Evolutionary conservation across 352 stramenopile genomes (phyloP).

Genomic region (Globisporangium rhizosaccharum): DNA sequence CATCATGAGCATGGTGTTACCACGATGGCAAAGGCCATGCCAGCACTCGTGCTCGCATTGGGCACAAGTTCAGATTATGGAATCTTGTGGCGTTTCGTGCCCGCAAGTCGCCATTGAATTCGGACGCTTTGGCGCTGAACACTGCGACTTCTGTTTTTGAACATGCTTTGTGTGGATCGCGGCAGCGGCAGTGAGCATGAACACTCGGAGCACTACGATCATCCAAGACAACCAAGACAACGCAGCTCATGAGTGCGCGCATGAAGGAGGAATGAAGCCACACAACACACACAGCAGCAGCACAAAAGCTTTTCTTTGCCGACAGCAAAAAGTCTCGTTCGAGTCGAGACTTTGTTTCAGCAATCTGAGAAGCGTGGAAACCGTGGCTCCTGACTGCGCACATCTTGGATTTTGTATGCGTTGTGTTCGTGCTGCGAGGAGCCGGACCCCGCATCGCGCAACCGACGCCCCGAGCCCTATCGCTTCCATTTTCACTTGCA

Average conservation of each 20-base stretch:
- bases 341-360: background rate
- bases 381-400: conserved; percentile 5
- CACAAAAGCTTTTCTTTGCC: background rate
- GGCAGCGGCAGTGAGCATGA: background rate
- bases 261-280: no score
- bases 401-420: conserved; percentile 1
- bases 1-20: background rate
- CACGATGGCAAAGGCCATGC: background rate
- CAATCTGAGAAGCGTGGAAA: background rate
- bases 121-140: background rate
- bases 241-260: no score
- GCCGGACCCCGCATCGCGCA: background rate
- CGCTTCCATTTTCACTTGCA: background rate
- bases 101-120: background rate
- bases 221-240: no score
- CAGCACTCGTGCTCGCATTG: background rate
- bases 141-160: background rate
- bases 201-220: background rate
- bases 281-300: no score
- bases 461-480: background rate
- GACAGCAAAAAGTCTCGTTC: background rate
- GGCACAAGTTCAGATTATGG: background rate
- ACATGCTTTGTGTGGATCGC: background rate
- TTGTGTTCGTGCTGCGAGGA: background rate
- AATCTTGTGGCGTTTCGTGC: conserved; percentile 7